Evolutionary conservation across 1,284 basidiomycete species (phyloP), one percentile per base, ranked within the genome.

Genomic region (Takashimella tepidaria): DNA sequence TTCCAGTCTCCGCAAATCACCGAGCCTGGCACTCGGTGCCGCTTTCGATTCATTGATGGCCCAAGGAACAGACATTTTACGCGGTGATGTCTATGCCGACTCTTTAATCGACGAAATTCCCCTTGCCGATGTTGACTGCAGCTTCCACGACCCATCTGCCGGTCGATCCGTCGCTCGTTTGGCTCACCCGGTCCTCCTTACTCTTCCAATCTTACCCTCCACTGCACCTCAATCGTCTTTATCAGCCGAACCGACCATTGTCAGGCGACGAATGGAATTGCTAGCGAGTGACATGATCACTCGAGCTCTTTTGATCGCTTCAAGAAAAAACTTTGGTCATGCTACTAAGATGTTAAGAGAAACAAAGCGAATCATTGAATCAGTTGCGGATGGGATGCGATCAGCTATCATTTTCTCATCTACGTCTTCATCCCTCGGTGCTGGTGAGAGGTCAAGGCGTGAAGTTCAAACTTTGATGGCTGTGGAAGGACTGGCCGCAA

Each of bases 241-340:
- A 4, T 79, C 80, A 1, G 87, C 86, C 0, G 89, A 95, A 68
- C 85, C 90, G 0, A 83, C 86, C 41, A 90, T 97, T 61, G 85
- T 93, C 22, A 83, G 91, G n/a, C 81, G 92, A 41, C 79, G 92
- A 25, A 93, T 95, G 88, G 92, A 97, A 76, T 82, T 96, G 4
- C 81, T 96, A 24, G 86, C 89, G 12, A 87, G 86, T 24, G 92
- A 97, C 75, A 96, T 96, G 89, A 89, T 96, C 68, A 92, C 90
- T 1, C 85, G 92, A 20, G 87, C 88, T 6, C 81, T 97, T 23
- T 86, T 96, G 21, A 81, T 95, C 25, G 90, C 95, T 45, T 88
- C 88, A 19, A 80, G 90, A 63, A 84, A 88, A 68, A 93, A 93
- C 72, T 88, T 84, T 73, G 79, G 82, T 0, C 89, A 92, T 60